Evolutionary conservation across 306 rosid genomes (phyloP).

Genomic region (Quercus glauca): DNA sequence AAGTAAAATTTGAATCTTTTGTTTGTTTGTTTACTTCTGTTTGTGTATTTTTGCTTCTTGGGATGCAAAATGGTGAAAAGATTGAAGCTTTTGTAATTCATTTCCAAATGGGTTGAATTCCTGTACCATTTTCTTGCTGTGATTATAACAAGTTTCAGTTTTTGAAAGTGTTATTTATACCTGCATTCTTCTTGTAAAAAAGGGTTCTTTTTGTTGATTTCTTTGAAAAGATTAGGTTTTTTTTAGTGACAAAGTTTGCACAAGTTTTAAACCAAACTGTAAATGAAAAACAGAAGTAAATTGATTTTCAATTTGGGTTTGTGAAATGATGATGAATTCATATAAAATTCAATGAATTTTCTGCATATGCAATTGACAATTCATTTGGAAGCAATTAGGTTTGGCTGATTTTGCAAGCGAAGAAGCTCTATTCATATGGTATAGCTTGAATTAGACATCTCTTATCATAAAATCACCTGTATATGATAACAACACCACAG

Average conservation of each 20-base stretch:
- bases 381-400: not conserved
- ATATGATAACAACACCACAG: not conserved
- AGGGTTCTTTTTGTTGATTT: not conserved
- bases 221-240: not conserved
- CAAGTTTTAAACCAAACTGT: not conserved
- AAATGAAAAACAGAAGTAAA: not conserved
- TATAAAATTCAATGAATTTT: not conserved
- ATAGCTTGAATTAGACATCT: not conserved
- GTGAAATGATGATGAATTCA: not conserved
- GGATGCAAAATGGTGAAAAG: not conserved
- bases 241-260: not conserved
- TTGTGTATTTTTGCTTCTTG: not conserved
- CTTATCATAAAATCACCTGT: not conserved
- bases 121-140: not conserved
- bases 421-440: not conserved
- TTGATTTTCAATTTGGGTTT: not conserved
- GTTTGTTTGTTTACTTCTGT: not conserved
- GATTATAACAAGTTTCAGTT: not conserved
- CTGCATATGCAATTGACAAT: not conserved
- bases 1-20: not conserved
- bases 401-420: not conserved
- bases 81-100: not conserved
- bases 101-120: not conserved
- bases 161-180: not conserved
- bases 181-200: not conserved